These are phyloP conservation scores for Bipolaris bicolor DNA, from an alignment of 2,329 filamentous ascomycete species.

Conservation along the genomic window DNA sequence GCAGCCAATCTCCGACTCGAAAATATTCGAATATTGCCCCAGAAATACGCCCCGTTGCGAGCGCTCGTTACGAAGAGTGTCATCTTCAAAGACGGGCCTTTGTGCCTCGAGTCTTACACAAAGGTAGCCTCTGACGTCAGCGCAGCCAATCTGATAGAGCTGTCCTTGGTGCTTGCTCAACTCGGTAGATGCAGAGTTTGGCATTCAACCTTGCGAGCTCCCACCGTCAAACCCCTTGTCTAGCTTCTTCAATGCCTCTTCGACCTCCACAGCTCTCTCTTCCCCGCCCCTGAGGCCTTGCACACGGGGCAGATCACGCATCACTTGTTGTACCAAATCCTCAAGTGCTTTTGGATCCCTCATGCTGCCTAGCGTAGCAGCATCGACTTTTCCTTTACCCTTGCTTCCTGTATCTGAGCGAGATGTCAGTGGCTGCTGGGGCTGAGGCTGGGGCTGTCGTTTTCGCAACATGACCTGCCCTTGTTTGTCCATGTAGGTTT, in stretches of 20 bases:
- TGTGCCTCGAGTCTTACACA: not conserved
- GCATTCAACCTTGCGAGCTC: not conserved
- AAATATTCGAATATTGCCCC: not conserved
- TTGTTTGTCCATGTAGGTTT: conserved; percentile 58
- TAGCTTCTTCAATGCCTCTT: conserved; percentile 54
- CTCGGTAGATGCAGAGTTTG: not conserved
- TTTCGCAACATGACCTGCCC: conserved; percentile 57
- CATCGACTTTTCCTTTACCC: conserved; percentile 36
- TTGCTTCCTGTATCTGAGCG: conserved; percentile 14
- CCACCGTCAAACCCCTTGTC: conserved; percentile 48
- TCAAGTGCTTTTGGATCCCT: conserved; percentile 53
- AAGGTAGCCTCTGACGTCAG: not conserved
- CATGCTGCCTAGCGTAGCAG: conserved; percentile 31
- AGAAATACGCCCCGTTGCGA: not conserved
- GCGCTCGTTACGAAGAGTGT: not conserved
- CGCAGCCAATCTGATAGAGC: not conserved
- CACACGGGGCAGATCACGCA: conserved; percentile 53
- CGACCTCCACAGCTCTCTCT: conserved; percentile 45
- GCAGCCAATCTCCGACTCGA: not conserved
- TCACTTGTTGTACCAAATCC: conserved; percentile 54
- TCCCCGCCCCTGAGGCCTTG: conserved; percentile 49
- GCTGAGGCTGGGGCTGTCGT: conserved; percentile 40
- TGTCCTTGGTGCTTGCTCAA: not conserved
- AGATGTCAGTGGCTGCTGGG: conserved; percentile 13
- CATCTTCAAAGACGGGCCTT: not conserved